A percentile compares a stretch with the other conserved stretches of the same genome.
Conservation (phyloP, 257 asterid species). For the Primulina tabacum region DNA sequence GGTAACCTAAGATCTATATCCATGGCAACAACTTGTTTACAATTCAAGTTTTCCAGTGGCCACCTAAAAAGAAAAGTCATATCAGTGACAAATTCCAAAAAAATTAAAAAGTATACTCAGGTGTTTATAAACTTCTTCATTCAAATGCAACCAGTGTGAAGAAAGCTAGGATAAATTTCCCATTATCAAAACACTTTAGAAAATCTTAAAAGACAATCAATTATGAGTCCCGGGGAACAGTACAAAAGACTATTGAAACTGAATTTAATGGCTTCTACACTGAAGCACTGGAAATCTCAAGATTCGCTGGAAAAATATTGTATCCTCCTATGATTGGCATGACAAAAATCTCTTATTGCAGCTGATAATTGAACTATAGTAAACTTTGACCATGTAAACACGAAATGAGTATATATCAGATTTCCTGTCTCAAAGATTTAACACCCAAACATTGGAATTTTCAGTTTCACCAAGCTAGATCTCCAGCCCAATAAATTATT, state of each 20-base stretch:
- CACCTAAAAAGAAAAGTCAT: conserved; percentile 29
- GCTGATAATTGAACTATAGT: neutral
- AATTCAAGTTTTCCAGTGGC: conserved; percentile 14
- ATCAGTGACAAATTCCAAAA: conserved; percentile 13
- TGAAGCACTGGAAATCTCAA: neutral
- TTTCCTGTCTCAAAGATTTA: neutral
- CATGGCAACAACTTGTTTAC: conserved; percentile 41
- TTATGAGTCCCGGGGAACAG: neutral
- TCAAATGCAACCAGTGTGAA: neutral
- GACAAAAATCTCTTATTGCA: neutral
- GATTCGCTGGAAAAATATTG: neutral
- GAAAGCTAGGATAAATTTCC: neutral
- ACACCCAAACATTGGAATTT: neutral
- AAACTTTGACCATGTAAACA: neutral
- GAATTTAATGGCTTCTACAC: neutral
- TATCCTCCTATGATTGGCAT: neutral
- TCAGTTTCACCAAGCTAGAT: neutral
- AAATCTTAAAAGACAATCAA: neutral
- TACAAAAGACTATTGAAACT: neutral
- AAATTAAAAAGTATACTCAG: neutral
- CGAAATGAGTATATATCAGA: no score
- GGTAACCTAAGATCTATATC: conserved; percentile 91
- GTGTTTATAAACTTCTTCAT: conserved; percentile 1
- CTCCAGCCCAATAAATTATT: neutral
- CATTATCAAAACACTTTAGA: neutral